These are phyloP conservation scores for Naganishia randhawae DNA, from an alignment of 768 basidiomycete species.

Conservation along the genomic window DNA sequence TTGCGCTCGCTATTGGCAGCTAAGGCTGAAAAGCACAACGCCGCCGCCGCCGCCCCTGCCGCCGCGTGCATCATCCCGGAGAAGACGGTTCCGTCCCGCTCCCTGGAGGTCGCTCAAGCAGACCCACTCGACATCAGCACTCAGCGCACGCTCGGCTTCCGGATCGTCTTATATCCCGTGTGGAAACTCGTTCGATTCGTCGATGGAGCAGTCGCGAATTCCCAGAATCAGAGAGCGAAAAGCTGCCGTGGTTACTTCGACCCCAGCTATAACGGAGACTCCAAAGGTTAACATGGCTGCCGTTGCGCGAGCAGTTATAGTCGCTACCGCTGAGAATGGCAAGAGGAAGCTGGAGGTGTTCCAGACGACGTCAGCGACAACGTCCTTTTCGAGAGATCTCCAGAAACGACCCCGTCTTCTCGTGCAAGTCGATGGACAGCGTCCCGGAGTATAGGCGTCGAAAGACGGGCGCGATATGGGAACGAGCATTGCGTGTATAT, in stretches of 20 bases:
- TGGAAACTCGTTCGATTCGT: not conserved
- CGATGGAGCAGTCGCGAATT: not conserved
- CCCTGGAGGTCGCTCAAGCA: no score
- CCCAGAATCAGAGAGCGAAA: not conserved
- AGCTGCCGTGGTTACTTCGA: no score
- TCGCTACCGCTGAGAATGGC: not conserved
- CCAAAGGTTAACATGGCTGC: not conserved
- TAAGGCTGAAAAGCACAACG: no score
- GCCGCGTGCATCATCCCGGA: no score
- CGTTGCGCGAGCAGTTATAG: not conserved
- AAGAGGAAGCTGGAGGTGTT: not conserved
- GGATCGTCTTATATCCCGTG: not conserved
- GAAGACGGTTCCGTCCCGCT: no score
- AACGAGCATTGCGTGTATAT: no score
- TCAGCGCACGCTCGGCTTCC: no score
- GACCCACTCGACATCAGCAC: no score
- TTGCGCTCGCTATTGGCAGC: no score
- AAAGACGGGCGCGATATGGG: no score
- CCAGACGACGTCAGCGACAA: not conserved
- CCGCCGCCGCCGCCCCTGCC: no score
- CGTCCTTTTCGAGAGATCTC: not conserved
- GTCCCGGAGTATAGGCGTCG: not conserved
- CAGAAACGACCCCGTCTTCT: not conserved
- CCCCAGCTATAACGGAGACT: no score
- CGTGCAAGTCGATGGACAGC: not conserved